Evolutionary conservation across 495 filamentous ascomycete species (phyloP), one percentile per base, ranked within the genome.

Genomic region (Venustampulla echinocandica): DNA sequence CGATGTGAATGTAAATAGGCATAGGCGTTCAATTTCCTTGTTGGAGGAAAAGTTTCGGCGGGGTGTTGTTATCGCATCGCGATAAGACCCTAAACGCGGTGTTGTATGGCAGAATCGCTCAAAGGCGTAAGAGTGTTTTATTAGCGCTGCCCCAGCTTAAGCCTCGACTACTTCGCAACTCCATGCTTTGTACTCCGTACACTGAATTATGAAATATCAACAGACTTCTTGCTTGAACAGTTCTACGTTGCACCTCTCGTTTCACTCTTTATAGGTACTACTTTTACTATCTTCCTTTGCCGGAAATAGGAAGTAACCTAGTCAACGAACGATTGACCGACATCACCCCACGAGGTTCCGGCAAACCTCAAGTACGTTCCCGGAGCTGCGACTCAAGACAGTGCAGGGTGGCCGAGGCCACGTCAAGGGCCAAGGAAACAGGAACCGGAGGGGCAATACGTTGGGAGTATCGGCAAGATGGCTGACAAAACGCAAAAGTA

Each of bases 401-500:
- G n/a, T n/a, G n/a, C n/a, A n/a, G n/a, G n/a, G n/a, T n/a, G n/a
- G n/a, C n/a, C n/a, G n/a, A n/a, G n/a, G n/a, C n/a, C n/a, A n/a
- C n/a, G n/a, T n/a, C n/a, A n/a, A n/a, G n/a, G n/a, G n/a, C n/a
- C n/a, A n/a, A n/a, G n/a, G n/a, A n/a, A n/a, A n/a, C n/a, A n/a
- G n/a, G n/a, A n/a, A n/a, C n/a, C n/a, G n/a, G n/a, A n/a, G n/a
- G n/a, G n/a, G n/a, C n/a, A n/a, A n/a, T n/a, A n/a, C n/a, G n/a
- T n/a, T n/a, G n/a, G n/a, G n/a, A n/a, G n/a, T n/a, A n/a, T n/a
- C n/a, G 9, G n/a, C 40, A 53, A 52, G 21, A 85, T 84, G 81
- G 67, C 74, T 49, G 79, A 80, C 55, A 72, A 64, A 65, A 63
- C 74, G 67, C 49, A 71, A 80, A 95, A 95, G 68, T 96, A 95